phyloP scores from a whole-genome alignment of 2,329 filamentous ascomycete species.

The Talaromyces sp. region DNA sequence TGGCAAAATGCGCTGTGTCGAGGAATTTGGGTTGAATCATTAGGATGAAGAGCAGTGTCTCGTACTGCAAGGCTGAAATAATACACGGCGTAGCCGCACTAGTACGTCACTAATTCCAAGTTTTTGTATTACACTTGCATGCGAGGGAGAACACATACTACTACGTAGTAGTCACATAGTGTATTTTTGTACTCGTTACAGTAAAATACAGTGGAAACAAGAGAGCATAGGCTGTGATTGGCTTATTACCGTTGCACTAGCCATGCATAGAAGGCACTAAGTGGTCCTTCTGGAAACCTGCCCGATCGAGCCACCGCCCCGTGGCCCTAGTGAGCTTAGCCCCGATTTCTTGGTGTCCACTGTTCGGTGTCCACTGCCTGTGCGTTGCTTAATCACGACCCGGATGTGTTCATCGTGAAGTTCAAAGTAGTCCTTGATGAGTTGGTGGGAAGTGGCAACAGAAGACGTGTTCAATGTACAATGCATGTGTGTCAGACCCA shows the following conservation, averaged over 20 bases:
- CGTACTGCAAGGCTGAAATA: not conserved
- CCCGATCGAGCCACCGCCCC: conserved; percentile 9
- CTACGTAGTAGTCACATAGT: too few species aligned
- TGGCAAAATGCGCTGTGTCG: not conserved
- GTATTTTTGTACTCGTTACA: not conserved
- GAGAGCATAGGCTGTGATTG: not conserved
- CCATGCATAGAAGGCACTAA: conserved; percentile 3
- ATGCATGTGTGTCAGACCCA: not conserved
- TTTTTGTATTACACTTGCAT: not conserved
- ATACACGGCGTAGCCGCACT: not conserved
- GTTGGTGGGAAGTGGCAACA: not conserved
- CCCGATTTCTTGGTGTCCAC: not conserved
- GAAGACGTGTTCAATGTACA: not conserved
- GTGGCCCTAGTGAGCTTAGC: not conserved
- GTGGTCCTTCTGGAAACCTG: conserved; percentile 17
- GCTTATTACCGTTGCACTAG: not conserved
- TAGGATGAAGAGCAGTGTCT: not conserved
- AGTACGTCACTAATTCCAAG: not conserved
- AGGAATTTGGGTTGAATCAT: not conserved
- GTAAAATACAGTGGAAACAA: not conserved
- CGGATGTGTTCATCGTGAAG: not conserved
- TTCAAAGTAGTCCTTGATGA: not conserved
- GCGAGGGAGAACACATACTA: not conserved
- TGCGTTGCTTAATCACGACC: not conserved
- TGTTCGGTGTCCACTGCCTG: not conserved